Evolutionary conservation across 1,284 basidiomycete genomes (phyloP), one percentile per base, ranked within the genome.

Genomic region (Ceratobasidium sp.): DNA sequence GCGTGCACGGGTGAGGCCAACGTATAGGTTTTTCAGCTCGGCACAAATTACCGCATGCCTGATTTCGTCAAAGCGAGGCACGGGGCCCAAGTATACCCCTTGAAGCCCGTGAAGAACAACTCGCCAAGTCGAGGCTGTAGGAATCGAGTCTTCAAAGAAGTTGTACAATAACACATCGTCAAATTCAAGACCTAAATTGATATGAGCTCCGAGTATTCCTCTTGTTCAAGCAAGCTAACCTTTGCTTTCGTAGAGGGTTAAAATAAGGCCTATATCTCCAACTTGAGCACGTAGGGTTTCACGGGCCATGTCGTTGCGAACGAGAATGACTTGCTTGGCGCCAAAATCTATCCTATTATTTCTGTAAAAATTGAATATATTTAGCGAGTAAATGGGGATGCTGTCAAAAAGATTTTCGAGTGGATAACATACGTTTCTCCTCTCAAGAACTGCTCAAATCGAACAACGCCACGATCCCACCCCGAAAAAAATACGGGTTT

Each of bases 221-320:
- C 11, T 51, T 19, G 50, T 51, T 51, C 24, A 19, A 51, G n/a
- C 29, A 11, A 4, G 90, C 0, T 91, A 81, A 1, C 91, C 91
- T 79, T 93, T 93, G 84, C 87, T 93, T 50, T 67, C 90, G 76
- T 91, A 91, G 0, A 92, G 80, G 0, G 91, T 92, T 84, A 92
- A 83, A 51, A 92, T 87, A 0, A 90, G 73, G 9, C 90, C 90
- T 17, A 90, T 85, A 22, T 90, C 83, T 1, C 90, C 91, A 5
- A 92, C 84, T 79, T 89, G 84, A 7, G 84, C 78, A 19, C 84
- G 83, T 24, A 93, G 80, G 72, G 83, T 83, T 0, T 87, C 80
- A 17, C 83, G 81, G 0, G 90, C 89, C 4, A 79, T 79, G 2
- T 91, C 86, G 74, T 90, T 84, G n/a, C 91, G 87, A 0, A 93